These are phyloP conservation scores for Cytospora piceicola DNA, from an alignment of 2,329 filamentous ascomycete genomes.

Conservation along the genomic window DNA sequence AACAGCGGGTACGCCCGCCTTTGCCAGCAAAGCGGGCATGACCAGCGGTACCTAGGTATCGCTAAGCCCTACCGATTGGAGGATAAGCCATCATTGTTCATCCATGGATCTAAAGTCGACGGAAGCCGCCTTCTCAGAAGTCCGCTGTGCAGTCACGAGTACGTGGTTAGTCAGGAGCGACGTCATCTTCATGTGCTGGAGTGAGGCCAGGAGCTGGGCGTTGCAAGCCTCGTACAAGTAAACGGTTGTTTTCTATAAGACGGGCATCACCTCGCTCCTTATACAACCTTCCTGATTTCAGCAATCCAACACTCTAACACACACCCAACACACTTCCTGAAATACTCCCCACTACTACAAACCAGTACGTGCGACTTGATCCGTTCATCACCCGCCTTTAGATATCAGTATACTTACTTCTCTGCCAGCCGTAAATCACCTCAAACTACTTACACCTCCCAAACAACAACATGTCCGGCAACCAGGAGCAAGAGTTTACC, in stretches of 20 bases:
- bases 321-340: neutral
- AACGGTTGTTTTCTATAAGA: slow-evolving; percentile 26
- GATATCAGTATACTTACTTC: neutral
- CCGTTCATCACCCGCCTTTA: neutral
- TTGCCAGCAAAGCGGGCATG: slow-evolving; percentile 2
- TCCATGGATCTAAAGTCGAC: slow-evolving; percentile 8
- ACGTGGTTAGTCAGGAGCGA: slow-evolving; percentile 23
- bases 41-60: neutral
- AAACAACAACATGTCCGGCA: slow-evolving; percentile 25
- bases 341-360: neutral
- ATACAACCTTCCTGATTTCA: neutral
- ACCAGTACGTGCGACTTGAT: slow-evolving; percentile 16
- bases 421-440: neutral
- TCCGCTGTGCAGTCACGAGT: slow-evolving; percentile 18
- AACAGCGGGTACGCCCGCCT: slow-evolving; percentile 7
- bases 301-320: neutral
- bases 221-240: slow-evolving; percentile 9
- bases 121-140: slow-evolving; percentile 6
- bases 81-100: neutral
- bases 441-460: slow-evolving; percentile 6
- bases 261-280: slow-evolving; percentile 17
- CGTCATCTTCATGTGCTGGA: slow-evolving; percentile 29
- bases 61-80: slow-evolving; percentile 12
- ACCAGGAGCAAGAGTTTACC: slow-evolving; percentile 48
- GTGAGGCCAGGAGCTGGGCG: slow-evolving; percentile 1